Evolutionary conservation across 495 filamentous ascomycete genomes (phyloP).

Genomic region (Hypoxylon lienhwacheense): DNA sequence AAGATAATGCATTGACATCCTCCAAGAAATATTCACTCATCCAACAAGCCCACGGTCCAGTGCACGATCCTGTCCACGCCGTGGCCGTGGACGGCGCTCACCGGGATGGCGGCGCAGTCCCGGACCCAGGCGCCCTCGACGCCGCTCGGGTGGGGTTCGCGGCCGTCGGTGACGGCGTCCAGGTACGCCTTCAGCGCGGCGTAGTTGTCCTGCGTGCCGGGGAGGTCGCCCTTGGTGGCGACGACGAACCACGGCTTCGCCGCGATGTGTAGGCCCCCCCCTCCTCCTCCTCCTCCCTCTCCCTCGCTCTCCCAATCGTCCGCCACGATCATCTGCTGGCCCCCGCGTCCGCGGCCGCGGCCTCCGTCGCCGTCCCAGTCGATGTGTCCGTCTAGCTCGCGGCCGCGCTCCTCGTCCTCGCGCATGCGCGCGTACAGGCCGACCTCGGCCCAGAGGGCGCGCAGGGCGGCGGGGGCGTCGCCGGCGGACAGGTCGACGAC

Average conservation of each 20-base stretch:
- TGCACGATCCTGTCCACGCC: constrained; percentile 78
- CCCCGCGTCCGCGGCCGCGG: neutral
- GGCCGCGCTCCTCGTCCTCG: constrained; percentile 58
- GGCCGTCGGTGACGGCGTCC: constrained; percentile 57
- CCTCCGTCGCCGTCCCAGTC: constrained; percentile 44
- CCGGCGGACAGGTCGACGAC: constrained; percentile 83
- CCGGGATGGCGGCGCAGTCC: constrained; percentile 69
- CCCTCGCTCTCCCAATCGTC: constrained; percentile 36
- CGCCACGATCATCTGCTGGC: constrained; percentile 40
- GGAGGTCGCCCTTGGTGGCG: constrained; percentile 90
- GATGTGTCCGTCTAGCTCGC: constrained; percentile 49
- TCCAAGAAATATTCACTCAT: too few relatives aligned
- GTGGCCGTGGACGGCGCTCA: constrained; percentile 84
- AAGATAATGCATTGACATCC: too few relatives aligned
- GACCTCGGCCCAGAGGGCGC: constrained; percentile 86
- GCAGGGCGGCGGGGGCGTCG: constrained; percentile 74
- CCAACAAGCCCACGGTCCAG: constrained; percentile 73
- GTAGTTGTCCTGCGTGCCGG: constrained; percentile 77
- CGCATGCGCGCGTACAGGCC: constrained; percentile 79
- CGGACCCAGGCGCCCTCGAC: constrained; percentile 67
- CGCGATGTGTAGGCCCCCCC: constrained; percentile 64
- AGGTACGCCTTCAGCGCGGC: constrained; percentile 67
- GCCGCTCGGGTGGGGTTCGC: constrained; percentile 69
- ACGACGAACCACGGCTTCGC: constrained; percentile 97
- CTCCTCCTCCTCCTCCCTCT: constrained; percentile 33